Base-by-base conservation (phyloP, 345 rosid genomes). In the Theobroma cacao region DNA sequence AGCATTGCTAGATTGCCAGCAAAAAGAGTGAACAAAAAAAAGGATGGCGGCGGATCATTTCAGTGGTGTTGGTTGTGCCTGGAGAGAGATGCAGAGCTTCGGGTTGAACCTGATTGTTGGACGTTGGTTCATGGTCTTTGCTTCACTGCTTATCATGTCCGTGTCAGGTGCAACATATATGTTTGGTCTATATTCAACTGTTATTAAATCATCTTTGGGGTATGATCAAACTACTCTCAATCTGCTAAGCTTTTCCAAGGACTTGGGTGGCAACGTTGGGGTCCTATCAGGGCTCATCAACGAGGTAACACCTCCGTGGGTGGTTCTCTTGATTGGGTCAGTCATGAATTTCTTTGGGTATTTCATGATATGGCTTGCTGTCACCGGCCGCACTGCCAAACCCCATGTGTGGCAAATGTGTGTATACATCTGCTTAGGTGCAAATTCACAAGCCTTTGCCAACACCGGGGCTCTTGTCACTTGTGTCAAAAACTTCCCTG, bases 381-480 rank as follows among this genome's bases (percentile, higher is more conserved):
- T 84, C 20, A 87, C 89, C 0, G 38, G 79, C 58, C 80, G 83
- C 47, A 82, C 85, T 8, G 47, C 87, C 14, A 80, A 80, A 47
- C 89, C 89, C 45, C 79, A 73, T 22, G 82, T 89, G 7, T 89
- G 92, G 92, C 85, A 86, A 1, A 89, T 89, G 92, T 89, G 90
- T 56, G 47, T 86, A 0, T 89, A 83, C 72, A 86, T 86, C 13
- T 89, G 88, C 34, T 33, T 87, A 4, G 92, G 90, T 10, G 87
- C 92, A 3, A 89, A 89, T 80, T 89, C 92, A 0, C 92, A 86
- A 75, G 80, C 92, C 2, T 89, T 87, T 26, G 86, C 90, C 71
- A 87, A 87, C 12, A 89, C 90, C 0, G 90, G 92, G 8, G 81
- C 87, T 14, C 74, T 86, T 0, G 90, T 87, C 74, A 87, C 92